phyloP scores from a whole-genome alignment of 129 eudicot genomes.

The Chrysanthemum lavandulifolium region DNA sequence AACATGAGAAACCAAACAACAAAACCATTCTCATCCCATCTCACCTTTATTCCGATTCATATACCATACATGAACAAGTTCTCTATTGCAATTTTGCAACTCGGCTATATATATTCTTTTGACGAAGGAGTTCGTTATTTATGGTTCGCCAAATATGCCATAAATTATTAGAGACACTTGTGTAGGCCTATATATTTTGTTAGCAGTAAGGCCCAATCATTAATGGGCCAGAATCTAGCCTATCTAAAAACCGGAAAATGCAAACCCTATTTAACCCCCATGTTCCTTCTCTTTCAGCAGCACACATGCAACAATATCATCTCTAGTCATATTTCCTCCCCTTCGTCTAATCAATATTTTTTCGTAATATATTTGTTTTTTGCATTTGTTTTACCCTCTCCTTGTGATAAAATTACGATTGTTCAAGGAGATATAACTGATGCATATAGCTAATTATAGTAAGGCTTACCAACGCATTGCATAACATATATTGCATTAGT shows the following conservation, averaged over 20 bases:
- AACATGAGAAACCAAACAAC: too few species aligned
- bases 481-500: conserved; percentile 52
- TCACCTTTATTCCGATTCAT: too few species aligned
- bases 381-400: conserved; percentile 85
- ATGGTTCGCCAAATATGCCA: too few species aligned
- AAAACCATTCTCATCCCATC: too few species aligned
- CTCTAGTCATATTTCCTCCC: neutral
- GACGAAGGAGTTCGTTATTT: too few species aligned
- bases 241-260: neutral
- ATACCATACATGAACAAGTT: too few species aligned
- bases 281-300: neutral
- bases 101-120: too few species aligned
- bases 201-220: neutral
- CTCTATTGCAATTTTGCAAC: too few species aligned
- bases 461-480: conserved; percentile 96
- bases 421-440: conserved; percentile 65
- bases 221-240: neutral
- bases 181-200: neutral
- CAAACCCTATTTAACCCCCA: conserved; percentile 42
- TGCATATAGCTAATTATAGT: conserved; percentile 51
- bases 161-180: too few species aligned
- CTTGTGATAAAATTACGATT: conserved; percentile 26
- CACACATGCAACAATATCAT: neutral
- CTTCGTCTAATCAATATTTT: too few species aligned
- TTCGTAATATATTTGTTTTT: neutral